These are phyloP conservation scores for Tuber umbilicatum DNA, from an alignment of 495 filamentous ascomycete species.

Conservation along the genomic window DNA sequence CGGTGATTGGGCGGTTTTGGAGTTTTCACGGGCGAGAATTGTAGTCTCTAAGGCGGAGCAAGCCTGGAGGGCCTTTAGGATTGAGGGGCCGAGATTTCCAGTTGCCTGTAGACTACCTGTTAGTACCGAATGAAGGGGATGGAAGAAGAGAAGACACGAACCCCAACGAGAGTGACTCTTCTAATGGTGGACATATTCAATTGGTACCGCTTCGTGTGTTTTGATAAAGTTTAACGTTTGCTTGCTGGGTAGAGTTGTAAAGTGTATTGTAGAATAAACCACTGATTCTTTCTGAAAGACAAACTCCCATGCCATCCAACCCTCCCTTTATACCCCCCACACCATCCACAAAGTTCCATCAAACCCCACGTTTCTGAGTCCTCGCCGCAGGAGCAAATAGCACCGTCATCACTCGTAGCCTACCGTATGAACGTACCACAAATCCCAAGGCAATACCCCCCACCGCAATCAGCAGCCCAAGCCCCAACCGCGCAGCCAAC, in stretches of 20 bases:
- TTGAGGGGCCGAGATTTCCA: conserved; percentile 55
- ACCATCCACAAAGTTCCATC: neutral
- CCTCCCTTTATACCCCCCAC: neutral
- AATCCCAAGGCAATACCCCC: neutral
- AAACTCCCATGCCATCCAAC: neutral
- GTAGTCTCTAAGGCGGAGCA: conserved; percentile 55
- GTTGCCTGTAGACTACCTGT: conserved; percentile 45
- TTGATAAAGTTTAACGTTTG: neutral
- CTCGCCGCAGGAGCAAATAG: neutral
- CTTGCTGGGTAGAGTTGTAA: neutral
- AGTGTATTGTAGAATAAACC: neutral
- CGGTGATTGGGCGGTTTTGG: conserved; percentile 44
- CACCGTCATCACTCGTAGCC: neutral
- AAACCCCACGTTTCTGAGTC: neutral
- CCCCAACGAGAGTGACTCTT: conserved; percentile 51
- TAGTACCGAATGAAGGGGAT: neutral
- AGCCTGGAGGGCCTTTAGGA: conserved; percentile 50
- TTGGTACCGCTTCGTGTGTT: neutral
- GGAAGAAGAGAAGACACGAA: conserved; percentile 35
- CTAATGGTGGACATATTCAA: conserved; percentile 47
- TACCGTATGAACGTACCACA: too few species aligned
- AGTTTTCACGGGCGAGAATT: conserved; percentile 50
- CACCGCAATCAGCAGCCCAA: neutral
- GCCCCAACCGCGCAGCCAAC: neutral
- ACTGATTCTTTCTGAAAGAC: neutral